Evolutionary conservation across 306 rosid species (phyloP).

Genomic region (Macrotyloma uniflorum): DNA sequence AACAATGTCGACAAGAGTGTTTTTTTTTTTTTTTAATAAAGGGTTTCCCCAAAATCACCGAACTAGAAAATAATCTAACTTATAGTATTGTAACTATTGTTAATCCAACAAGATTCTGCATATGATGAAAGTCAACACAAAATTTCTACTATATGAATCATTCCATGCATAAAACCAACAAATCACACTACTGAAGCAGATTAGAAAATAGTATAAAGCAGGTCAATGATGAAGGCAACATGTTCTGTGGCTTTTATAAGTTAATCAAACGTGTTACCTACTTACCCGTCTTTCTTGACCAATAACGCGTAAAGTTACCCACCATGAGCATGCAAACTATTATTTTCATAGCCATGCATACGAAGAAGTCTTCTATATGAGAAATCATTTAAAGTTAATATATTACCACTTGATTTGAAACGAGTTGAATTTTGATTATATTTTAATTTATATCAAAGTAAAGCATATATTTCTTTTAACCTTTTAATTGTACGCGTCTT

Average conservation of each 20-base stretch:
- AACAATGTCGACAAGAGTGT: not conserved
- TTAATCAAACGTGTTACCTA: not conserved
- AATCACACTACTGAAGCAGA: too few species aligned
- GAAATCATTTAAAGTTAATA: not conserved
- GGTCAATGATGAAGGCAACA: conserved; percentile 13
- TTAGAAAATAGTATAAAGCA: not conserved
- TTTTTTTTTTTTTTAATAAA: too few species aligned
- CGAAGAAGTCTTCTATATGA: not conserved
- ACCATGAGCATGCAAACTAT: not conserved
- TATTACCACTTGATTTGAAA: not conserved
- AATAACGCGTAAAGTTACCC: conserved; percentile 29
- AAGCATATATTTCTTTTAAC: not conserved
- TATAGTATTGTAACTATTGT: too few species aligned
- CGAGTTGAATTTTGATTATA: not conserved
- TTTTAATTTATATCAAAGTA: not conserved
- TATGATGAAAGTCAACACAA: too few species aligned
- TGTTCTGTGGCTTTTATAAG: conserved; percentile 16
- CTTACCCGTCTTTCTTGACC: not conserved
- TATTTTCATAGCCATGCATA: not conserved
- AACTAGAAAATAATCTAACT: too few species aligned
- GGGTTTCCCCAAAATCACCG: too few species aligned
- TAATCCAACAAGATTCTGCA: too few species aligned
- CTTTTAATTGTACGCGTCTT: not conserved
- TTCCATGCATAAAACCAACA: too few species aligned
- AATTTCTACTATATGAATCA: too few species aligned